Evolutionary conservation across 768 basidiomycete species (phyloP).

Genomic region (Sporobolomyces roseus): DNA sequence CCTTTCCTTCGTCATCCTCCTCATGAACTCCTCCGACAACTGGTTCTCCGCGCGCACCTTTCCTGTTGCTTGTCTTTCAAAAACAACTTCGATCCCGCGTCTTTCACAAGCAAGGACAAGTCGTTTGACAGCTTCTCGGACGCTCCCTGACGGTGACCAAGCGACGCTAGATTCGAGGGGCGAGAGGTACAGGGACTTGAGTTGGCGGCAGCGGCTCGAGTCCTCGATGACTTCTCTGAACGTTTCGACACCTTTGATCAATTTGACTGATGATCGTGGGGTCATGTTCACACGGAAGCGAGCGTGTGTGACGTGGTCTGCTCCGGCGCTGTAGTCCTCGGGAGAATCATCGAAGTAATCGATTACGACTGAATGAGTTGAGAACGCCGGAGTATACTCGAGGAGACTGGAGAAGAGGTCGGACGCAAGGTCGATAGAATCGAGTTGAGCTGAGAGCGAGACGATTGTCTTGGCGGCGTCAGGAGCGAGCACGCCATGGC

Average conservation of each 20-base stretch:
- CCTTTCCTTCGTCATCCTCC: not conserved
- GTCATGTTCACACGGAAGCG: not conserved
- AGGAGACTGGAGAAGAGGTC: not conserved
- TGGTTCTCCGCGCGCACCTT: not conserved
- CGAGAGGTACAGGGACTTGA: not conserved
- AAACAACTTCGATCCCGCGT: not conserved
- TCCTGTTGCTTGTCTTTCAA: not conserved
- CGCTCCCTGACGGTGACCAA: not conserved
- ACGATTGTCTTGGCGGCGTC: not conserved
- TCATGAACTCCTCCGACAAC: slow-evolving; percentile 1
- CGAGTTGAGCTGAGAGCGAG: not conserved
- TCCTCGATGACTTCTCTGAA: not conserved
- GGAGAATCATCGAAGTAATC: not conserved
- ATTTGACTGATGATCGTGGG: not conserved
- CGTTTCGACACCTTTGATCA: not conserved
- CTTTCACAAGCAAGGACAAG: not conserved
- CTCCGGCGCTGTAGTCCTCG: too few relatives aligned
- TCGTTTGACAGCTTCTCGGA: not conserved
- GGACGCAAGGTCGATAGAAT: not conserved
- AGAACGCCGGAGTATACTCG: not conserved
- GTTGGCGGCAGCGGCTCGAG: not conserved
- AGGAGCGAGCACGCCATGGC: not conserved
- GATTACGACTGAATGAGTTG: not conserved
- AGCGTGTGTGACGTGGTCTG: too few relatives aligned
- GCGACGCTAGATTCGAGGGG: not conserved